Conservation (phyloP, 2,329 filamentous ascomycete genomes). For the Pezicula carpinea region DNA sequence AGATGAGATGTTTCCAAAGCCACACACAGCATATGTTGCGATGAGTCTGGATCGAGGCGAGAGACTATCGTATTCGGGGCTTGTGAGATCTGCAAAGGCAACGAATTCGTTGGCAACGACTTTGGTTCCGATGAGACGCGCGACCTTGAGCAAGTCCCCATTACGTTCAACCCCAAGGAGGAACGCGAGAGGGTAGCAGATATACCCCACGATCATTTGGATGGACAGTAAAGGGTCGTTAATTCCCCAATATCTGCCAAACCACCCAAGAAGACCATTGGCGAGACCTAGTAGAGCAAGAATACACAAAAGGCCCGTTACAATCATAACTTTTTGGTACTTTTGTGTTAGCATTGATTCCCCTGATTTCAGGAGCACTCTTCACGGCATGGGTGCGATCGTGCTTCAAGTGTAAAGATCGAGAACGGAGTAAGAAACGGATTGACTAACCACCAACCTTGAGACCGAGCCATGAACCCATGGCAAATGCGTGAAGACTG, state of each 20-base stretch:
- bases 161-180: slow-evolving; percentile 71
- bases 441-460: slow-evolving; percentile 57
- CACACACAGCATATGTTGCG: slow-evolving; percentile 79
- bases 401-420: too few species aligned
- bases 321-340: slow-evolving; percentile 58
- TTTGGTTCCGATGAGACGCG: slow-evolving; percentile 77
- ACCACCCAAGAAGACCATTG: slow-evolving; percentile 78
- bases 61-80: slow-evolving; percentile 50
- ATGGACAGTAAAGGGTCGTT: slow-evolving; percentile 65
- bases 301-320: slow-evolving; percentile 76
- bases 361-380: too few species aligned
- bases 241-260: slow-evolving; percentile 74
- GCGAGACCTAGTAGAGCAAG: slow-evolving; percentile 70
- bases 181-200: slow-evolving; percentile 75
- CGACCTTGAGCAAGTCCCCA: slow-evolving; percentile 63
- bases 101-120: slow-evolving; percentile 57
- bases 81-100: slow-evolving; percentile 42
- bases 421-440: too few species aligned
- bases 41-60: slow-evolving; percentile 72
- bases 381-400: too few species aligned
- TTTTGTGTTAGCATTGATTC: too few species aligned
- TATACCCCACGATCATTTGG: slow-evolving; percentile 70
- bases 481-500: slow-evolving; percentile 77
- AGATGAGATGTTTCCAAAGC: slow-evolving; percentile 81
- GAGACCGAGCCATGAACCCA: slow-evolving; percentile 79